Conservation (phyloP, 805 yeast genomes). For the Metschnikowia rubicola region DNA sequence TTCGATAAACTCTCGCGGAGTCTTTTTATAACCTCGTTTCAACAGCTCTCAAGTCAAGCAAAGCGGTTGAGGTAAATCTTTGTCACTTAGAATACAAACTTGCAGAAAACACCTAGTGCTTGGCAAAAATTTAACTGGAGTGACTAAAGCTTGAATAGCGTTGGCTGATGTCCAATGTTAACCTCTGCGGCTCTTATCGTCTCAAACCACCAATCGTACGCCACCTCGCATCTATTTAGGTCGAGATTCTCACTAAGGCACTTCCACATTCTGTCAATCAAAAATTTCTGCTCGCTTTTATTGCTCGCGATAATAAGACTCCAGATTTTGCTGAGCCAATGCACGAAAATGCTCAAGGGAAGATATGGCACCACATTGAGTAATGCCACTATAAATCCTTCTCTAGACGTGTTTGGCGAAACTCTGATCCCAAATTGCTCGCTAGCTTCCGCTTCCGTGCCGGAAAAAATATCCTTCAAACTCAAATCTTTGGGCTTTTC, state of each 20-base stretch:
- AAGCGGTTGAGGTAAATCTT: no score
- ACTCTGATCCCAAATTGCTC: constrained; percentile 25
- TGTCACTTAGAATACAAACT: no score
- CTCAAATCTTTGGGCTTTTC: constrained; percentile 32
- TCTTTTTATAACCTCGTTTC: no score
- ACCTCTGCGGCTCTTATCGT: constrained; percentile 10
- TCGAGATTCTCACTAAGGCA: constrained; percentile 56
- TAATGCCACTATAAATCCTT: constrained; percentile 46
- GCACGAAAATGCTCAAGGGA: constrained; percentile 37
- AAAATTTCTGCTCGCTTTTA: constrained; percentile 33
- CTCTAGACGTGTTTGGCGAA: constrained; percentile 41
- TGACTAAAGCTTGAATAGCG: constrained; percentile 8
- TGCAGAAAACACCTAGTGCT: no score
- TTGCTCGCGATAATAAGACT: constrained; percentile 30
- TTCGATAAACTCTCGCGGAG: no score
- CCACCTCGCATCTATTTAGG: constrained; percentile 52
- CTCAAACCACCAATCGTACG: constrained; percentile 63
- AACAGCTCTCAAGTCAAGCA: no score
- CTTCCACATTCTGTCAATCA: constrained; percentile 48
- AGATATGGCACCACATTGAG: constrained; percentile 53
- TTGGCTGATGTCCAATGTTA: constrained; percentile 3
- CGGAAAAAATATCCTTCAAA: constrained; percentile 13
- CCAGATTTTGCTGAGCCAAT: constrained; percentile 49
- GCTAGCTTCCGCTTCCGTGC: constrained; percentile 8
- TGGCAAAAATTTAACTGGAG: no score